These are phyloP conservation scores for Suillus discolor DNA, from an alignment of 768 basidiomycete genomes.

Conservation along the genomic window DNA sequence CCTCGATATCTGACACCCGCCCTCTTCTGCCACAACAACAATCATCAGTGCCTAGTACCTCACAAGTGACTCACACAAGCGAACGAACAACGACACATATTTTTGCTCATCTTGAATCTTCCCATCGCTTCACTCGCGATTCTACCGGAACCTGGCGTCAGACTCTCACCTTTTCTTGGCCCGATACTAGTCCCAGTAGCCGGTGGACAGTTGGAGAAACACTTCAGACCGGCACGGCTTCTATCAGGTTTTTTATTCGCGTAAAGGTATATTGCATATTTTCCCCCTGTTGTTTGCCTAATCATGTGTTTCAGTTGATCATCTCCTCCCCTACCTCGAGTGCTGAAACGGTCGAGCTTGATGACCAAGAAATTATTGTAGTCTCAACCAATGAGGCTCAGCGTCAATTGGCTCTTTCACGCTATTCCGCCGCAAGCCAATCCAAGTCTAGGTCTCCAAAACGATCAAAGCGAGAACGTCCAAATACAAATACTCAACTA, in stretches of 20 bases:
- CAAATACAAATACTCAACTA: constrained; percentile 27
- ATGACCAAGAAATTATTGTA: constrained; percentile 64
- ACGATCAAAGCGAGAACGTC: constrained; percentile 38
- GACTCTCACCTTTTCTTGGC: constrained; percentile 73
- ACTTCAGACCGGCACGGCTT: constrained; percentile 61
- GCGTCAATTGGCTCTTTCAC: constrained; percentile 62
- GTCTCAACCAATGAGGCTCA: constrained; percentile 74
- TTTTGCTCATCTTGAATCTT: constrained; percentile 61
- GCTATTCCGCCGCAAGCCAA: constrained; percentile 46
- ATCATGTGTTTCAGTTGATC: constrained; percentile 41
- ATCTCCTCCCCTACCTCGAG: constrained; percentile 47
- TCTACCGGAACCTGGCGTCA: constrained; percentile 61
- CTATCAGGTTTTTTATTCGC: constrained; percentile 70
- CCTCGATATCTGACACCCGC: constrained; percentile 28
- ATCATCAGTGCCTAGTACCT: constrained; percentile 17
- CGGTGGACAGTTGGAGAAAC: constrained; percentile 85
- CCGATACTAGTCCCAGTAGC: constrained; percentile 63
- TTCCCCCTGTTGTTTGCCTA: constrained; percentile 15
- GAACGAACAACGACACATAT: constrained; percentile 46
- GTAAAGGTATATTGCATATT: constrained; percentile 53
- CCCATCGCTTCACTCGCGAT: constrained; percentile 58
- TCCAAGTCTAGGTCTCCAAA: constrained; percentile 64
- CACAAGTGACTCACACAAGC: constrained; percentile 11
- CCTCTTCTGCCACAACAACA: constrained; percentile 24
- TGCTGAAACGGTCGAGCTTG: constrained; percentile 68